These are phyloP conservation scores for Thamnidium elegans DNA, from an alignment of 192 early-diverging fungal species.

Conservation along the genomic window DNA sequence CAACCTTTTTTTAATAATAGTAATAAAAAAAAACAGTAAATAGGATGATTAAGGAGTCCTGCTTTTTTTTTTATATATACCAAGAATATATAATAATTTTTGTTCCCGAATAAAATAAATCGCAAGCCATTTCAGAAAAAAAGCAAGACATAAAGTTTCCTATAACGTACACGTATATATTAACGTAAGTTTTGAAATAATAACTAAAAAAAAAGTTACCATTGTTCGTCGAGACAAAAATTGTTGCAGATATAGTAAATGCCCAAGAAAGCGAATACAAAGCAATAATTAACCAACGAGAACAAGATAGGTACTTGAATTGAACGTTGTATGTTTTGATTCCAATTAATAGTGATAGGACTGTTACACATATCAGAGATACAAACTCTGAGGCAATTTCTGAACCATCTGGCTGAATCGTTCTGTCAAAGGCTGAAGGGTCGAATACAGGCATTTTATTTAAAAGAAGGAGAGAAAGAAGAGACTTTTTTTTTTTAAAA, in stretches of 20 bases:
- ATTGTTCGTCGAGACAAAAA: slow-evolving; percentile 44
- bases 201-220: slow-evolving; percentile 5
- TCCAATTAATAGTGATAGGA: slow-evolving; percentile 21
- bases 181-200: background rate
- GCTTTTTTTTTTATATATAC: slow-evolving; percentile 1
- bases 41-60: background rate
- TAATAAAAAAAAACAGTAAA: background rate
- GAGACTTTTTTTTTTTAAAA: too few species aligned
- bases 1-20: slow-evolving; percentile 17
- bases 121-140: slow-evolving; percentile 38
- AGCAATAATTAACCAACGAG: slow-evolving; percentile 33
- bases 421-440: background rate
- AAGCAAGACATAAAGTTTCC: slow-evolving; percentile 34
- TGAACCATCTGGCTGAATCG: slow-evolving; percentile 15
- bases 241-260: slow-evolving; percentile 36
- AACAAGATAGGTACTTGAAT: slow-evolving; percentile 25
- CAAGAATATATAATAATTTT: slow-evolving; percentile 45
- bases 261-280: slow-evolving; percentile 44
- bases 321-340: slow-evolving; percentile 24
- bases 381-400: slow-evolving; percentile 27
- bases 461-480: too few species aligned
- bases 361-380: slow-evolving; percentile 22
- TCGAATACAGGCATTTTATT: too few species aligned
- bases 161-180: background rate
- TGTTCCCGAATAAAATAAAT: slow-evolving; percentile 41